A percentile compares a stretch with the other conserved stretches of the same genome.
Conservation (phyloP, 176 grass and related monocot genomes). For the Alloteropsis semialata region DNA sequence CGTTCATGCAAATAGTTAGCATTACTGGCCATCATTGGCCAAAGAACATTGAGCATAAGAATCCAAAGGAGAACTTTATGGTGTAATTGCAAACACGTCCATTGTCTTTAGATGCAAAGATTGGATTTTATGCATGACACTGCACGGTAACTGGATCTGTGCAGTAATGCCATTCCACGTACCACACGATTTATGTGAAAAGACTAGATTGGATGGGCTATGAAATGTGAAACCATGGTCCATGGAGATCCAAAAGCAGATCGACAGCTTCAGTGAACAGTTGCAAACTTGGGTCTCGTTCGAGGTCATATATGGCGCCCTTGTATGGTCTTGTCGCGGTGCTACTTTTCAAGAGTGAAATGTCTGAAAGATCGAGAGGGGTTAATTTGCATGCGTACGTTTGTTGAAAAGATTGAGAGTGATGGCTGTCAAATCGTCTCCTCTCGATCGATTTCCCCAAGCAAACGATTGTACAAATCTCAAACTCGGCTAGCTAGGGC, state of each 20-base stretch:
- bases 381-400: constrained; percentile 46
- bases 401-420: constrained; percentile 46
- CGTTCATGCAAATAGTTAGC: neutral
- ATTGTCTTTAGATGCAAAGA: neutral
- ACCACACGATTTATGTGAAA: neutral
- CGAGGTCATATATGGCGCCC: constrained; percentile 22
- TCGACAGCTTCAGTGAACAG: neutral
- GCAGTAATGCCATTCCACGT: neutral
- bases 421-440: constrained; percentile 10
- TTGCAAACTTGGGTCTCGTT: constrained; percentile 7
- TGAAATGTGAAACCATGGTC: neutral
- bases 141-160: neutral
- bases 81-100: neutral
- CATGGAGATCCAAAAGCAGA: neutral
- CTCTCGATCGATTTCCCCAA: neutral
- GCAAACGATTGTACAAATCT: constrained; percentile 16
- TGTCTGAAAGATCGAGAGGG: neutral
- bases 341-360: neutral
- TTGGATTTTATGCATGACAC: neutral
- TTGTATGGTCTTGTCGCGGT: constrained; percentile 37
- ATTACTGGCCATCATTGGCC: neutral
- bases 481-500: constrained; percentile 8
- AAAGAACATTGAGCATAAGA: constrained; percentile 19
- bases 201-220: neutral
- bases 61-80: constrained; percentile 15